phyloP scores from a whole-genome alignment of 2,329 filamentous ascomycete species.

The Pseudopyrenochaeta lycopersici region DNA sequence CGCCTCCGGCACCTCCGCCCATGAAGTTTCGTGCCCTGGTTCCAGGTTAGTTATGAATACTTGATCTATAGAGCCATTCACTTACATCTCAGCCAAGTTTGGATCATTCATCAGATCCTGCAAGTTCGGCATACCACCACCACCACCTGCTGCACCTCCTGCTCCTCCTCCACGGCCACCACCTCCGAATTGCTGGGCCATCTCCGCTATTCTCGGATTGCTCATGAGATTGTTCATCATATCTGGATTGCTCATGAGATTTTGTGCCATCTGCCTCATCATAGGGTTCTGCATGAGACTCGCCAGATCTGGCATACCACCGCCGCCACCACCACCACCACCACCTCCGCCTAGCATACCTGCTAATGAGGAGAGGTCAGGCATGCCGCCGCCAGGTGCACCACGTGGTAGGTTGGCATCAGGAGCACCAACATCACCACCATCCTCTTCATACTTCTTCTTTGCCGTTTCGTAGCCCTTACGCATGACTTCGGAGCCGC shows the following conservation, averaged over 20 bases:
- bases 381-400: conserved; percentile 73
- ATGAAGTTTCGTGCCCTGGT: conserved; percentile 73
- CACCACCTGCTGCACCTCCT: conserved; percentile 73
- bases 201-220: conserved; percentile 87
- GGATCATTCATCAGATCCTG: conserved; percentile 89
- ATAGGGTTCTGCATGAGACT: conserved; percentile 78
- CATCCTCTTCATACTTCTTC: conserved; percentile 83
- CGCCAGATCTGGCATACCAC: conserved; percentile 87
- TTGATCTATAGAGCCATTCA: conserved; percentile 26
- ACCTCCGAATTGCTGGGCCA: conserved; percentile 77
- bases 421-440: conserved; percentile 60
- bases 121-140: conserved; percentile 90
- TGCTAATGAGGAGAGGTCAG: conserved; percentile 79
- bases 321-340: conserved; percentile 73
- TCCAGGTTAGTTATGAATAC: conserved; percentile 6
- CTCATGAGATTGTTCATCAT: conserved; percentile 92
- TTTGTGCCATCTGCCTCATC: conserved; percentile 97
- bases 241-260: conserved; percentile 95
- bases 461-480: conserved; percentile 95
- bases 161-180: conserved; percentile 45
- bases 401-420: conserved; percentile 44
- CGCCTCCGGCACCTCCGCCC: conserved; percentile 54
- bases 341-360: conserved; percentile 54
- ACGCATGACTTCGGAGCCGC: conserved; percentile 96
- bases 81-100: conserved; percentile 90